Evolutionary conservation across 202 grass and related monocot genomes (phyloP).

Genomic region (Setaria italica): DNA sequence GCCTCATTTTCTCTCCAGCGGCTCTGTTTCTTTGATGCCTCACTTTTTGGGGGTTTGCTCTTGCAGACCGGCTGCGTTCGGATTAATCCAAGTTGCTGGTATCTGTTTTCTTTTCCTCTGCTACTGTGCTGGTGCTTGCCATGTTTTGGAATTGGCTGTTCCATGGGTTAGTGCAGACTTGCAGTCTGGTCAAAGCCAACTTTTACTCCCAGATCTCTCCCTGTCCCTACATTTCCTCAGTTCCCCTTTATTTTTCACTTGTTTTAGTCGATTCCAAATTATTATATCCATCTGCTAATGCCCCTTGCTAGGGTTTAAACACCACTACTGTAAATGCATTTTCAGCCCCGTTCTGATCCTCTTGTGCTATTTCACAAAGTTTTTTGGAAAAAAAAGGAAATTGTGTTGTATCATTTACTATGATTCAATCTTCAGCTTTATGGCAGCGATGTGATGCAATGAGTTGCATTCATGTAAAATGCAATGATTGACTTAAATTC

Average conservation of each 20-base stretch:
- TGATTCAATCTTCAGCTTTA: conserved; percentile 10
- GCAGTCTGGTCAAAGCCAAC: conserved; percentile 24
- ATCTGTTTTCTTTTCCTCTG: conserved; percentile 4
- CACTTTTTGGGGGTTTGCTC: not conserved
- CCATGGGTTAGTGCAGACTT: conserved; percentile 4
- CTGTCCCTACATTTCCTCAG: not conserved
- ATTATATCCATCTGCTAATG: not conserved
- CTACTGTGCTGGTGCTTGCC: not conserved
- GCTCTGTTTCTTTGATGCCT: conserved; percentile 7
- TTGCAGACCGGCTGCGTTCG: not conserved
- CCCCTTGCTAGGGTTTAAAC: not conserved
- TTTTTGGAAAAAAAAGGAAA: not conserved
- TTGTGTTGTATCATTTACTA: not conserved
- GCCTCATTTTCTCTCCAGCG: not conserved
- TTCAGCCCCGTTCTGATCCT: conserved; percentile 3
- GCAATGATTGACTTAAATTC: conserved; percentile 19
- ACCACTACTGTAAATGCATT: not conserved
- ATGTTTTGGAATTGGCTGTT: not conserved
- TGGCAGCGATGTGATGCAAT: not conserved
- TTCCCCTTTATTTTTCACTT: not conserved
- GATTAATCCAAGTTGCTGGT: not conserved
- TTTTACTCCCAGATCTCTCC: conserved; percentile 47
- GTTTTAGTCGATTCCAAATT: conserved; percentile 5
- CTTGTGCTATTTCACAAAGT: not conserved
- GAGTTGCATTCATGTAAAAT: conserved; percentile 31